phyloP scores from a whole-genome alignment of 2,329 filamentous ascomycete genomes.

The Calonectria hawksworthii region DNA sequence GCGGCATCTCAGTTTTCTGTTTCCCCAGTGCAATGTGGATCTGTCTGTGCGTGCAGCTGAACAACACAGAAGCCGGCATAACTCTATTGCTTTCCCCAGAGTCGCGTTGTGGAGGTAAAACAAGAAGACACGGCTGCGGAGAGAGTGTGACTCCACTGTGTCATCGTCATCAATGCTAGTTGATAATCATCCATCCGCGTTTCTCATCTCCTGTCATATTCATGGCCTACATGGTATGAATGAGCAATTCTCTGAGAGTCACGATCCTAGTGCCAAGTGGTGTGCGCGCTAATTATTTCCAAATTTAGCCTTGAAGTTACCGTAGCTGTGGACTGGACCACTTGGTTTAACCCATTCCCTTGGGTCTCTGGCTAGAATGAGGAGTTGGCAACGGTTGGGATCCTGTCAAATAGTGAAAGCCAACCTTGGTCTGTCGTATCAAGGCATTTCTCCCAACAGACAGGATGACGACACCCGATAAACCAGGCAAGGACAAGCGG shows the following conservation, averaged over 20 bases:
- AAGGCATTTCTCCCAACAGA: too few relatives aligned
- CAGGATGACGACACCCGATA: background rate
- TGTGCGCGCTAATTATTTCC: background rate
- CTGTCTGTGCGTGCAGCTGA: background rate
- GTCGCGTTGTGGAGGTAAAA: background rate
- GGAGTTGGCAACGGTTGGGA: background rate
- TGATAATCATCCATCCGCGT: background rate
- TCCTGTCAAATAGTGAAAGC: too few relatives aligned
- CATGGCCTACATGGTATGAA: background rate
- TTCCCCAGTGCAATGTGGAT: background rate
- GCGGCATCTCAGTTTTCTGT: background rate
- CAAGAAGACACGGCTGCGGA: background rate
- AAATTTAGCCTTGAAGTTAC: background rate
- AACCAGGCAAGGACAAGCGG: background rate
- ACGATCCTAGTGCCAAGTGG: background rate
- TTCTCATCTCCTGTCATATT: background rate
- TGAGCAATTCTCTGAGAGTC: background rate
- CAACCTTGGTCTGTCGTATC: background rate
- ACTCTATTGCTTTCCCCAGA: background rate
- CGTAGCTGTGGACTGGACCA: background rate
- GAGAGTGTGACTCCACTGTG: background rate
- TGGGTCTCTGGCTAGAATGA: background rate
- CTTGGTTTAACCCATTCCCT: background rate
- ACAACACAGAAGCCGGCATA: too few relatives aligned
- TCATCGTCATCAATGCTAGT: background rate